Evolutionary conservation across 257 asterid genomes (phyloP).

Genomic region (Penstemon newberryi): DNA sequence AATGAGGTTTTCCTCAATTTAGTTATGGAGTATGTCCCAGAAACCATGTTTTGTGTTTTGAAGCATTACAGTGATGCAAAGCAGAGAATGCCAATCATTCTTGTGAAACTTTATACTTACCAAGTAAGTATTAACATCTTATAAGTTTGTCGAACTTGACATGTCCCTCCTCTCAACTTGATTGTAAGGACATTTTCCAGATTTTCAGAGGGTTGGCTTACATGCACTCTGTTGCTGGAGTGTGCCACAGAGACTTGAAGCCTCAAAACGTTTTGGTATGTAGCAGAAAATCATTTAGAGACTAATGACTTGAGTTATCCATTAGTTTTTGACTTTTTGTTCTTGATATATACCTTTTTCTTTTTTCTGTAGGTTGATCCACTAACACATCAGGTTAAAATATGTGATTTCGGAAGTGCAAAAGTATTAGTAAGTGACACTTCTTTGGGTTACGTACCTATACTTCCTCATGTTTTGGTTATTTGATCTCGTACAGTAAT

Average conservation of each 20-base stretch:
- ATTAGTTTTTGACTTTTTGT: conserved; percentile 7
- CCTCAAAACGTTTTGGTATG: conserved; percentile 93
- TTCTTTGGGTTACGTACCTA: conserved; percentile 1
- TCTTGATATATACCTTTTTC: conserved; percentile 15
- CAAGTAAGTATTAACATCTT: conserved; percentile 51
- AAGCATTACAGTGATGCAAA: conserved; percentile 73
- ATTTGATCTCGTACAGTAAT: neutral
- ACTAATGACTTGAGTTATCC: neutral
- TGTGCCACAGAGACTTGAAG: conserved; percentile 94
- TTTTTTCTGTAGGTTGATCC: conserved; percentile 70
- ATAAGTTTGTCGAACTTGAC: neutral
- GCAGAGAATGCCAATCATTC: conserved; percentile 92
- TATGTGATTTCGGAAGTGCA: conserved; percentile 98
- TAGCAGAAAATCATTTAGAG: neutral
- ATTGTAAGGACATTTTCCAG: conserved; percentile 41
- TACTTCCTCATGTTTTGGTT: neutral
- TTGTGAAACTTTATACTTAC: conserved; percentile 84
- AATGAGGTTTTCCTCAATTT: conserved; percentile 88
- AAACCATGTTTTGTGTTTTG: conserved; percentile 67
- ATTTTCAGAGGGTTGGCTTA: conserved; percentile 94
- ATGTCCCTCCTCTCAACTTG: conserved; percentile 13
- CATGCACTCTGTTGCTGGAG: conserved; percentile 91
- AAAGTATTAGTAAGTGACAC: conserved; percentile 75
- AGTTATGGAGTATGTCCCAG: conserved; percentile 96
- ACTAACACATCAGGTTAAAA: conserved; percentile 78